Conservation (phyloP, 139 green algal species). For the Chlorella sp. region DNA sequence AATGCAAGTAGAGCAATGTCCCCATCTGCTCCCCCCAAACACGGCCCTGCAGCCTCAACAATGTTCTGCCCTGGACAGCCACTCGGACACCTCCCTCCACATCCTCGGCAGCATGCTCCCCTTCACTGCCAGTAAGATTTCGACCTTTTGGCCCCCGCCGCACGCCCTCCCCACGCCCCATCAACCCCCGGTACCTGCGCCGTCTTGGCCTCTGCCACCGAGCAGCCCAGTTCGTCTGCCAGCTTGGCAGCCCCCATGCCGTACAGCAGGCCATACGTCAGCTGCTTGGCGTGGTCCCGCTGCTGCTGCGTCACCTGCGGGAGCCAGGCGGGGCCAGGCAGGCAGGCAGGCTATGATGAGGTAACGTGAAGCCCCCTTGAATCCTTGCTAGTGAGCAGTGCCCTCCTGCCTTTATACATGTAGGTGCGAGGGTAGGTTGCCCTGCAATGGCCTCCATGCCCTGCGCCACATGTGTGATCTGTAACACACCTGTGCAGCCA, state of each 20-base stretch:
- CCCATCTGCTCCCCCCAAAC: too few species aligned
- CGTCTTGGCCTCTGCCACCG: conserved; percentile 13
- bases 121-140: too few species aligned
- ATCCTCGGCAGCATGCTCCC: too few species aligned
- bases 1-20: neutral
- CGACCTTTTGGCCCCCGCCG: too few species aligned
- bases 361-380: too few species aligned
- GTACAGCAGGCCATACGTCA: conserved; percentile 88
- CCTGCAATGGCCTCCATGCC: too few species aligned
- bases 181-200: conserved; percentile 18
- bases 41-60: too few species aligned
- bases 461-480: too few species aligned
- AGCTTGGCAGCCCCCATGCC: conserved; percentile 74
- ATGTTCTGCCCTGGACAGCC: too few species aligned
- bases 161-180: neutral
- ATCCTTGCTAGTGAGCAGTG: too few species aligned
- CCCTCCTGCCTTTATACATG: neutral
- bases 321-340: neutral
- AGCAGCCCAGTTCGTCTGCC: conserved; percentile 59
- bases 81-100: too few species aligned
- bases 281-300: conserved; percentile 76
- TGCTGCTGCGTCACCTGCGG: conserved; percentile 58
- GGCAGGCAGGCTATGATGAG: neutral
- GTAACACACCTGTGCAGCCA: too few species aligned
- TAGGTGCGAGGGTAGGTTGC: neutral